Evolutionary conservation across 108 stramenopile species (phyloP).

Genomic region (Cyclotella kingstonii): DNA sequence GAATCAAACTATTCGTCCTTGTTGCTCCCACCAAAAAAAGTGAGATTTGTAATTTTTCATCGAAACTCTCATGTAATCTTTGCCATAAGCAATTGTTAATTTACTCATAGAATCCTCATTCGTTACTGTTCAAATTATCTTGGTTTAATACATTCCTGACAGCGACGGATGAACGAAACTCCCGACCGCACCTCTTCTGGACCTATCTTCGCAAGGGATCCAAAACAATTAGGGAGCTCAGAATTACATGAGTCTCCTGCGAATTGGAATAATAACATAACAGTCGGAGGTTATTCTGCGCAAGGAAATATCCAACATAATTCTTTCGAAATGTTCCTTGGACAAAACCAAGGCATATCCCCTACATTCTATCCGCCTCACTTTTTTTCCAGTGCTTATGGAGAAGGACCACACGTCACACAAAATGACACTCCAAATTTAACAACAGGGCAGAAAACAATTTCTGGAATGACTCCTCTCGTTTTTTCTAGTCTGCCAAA

Average conservation of each 20-base stretch:
- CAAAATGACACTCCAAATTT: background rate
- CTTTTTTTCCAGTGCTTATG: background rate
- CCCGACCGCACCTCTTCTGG: background rate
- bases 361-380: background rate
- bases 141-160: too few species aligned
- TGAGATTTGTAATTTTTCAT: background rate
- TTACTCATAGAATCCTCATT: background rate
- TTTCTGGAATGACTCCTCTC: conserved; percentile 36
- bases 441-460: background rate
- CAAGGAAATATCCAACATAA: background rate
- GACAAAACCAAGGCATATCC: background rate
- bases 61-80: background rate
- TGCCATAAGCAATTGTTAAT: background rate
- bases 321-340: background rate
- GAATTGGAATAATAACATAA: too few species aligned
- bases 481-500: conserved; percentile 5
- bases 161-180: background rate
- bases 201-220: background rate
- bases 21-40: conserved; percentile 6
- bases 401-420: background rate
- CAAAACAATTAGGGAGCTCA: background rate
- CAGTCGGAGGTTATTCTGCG: background rate
- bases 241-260: background rate
- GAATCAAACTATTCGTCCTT: conserved; percentile 4
- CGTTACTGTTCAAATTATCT: too few species aligned